A percentile compares a stretch with the other conserved stretches of the same genome.
phyloP scores from a whole-genome alignment of 2,329 filamentous ascomycete species.

The Penicillium hordei region DNA sequence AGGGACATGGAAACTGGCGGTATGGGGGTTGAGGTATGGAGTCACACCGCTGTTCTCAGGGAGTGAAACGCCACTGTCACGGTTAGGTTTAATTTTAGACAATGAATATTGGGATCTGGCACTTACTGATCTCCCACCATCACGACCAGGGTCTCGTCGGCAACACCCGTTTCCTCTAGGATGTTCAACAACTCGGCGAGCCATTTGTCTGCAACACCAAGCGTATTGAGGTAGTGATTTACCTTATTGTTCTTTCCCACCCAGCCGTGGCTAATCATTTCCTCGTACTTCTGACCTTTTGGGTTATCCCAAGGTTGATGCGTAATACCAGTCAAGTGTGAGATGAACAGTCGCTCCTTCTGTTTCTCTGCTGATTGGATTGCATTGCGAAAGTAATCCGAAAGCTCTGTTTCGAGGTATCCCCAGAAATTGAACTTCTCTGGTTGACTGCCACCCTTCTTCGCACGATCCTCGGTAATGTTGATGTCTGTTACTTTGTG shows the following conservation, averaged over 20 bases:
- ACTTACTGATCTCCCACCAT: background rate
- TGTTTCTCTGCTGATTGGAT: conserved; percentile 24
- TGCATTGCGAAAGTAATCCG: conserved; percentile 23
- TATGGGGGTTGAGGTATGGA: background rate
- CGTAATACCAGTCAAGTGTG: conserved; percentile 28
- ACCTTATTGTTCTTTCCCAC: conserved; percentile 19
- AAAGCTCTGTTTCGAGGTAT: conserved; percentile 26
- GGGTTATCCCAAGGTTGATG: conserved; percentile 30
- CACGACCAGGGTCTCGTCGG: background rate
- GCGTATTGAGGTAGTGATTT: background rate
- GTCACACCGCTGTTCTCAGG: background rate
- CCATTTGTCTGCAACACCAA: background rate
- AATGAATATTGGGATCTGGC: background rate
- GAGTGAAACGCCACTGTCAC: background rate
- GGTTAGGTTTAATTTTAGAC: background rate
- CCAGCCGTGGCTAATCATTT: conserved; percentile 24
- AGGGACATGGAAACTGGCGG: background rate
- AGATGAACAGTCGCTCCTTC: conserved; percentile 28
- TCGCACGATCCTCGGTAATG: conserved; percentile 17
- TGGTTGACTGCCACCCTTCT: conserved; percentile 4
- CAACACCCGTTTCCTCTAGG: background rate
- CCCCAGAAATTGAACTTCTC: conserved; percentile 25
- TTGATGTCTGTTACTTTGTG: conserved; percentile 18
- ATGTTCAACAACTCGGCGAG: background rate
- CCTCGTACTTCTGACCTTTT: conserved; percentile 18